phyloP scores from a whole-genome alignment of 441 rosid species.

The Pelargonium citronellum region DNA sequence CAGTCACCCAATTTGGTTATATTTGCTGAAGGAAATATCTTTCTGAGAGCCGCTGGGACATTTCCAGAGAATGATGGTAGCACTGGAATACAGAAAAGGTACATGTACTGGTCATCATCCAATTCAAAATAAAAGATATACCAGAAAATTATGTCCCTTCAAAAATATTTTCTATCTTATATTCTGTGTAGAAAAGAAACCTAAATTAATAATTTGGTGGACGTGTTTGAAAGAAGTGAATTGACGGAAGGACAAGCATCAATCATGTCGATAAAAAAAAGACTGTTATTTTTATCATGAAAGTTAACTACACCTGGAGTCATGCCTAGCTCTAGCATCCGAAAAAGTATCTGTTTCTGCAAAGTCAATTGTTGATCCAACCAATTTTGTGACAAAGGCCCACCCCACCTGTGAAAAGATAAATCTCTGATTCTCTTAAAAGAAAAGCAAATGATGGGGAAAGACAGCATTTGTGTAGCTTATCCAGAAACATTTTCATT shows the following conservation, averaged over 20 bases:
- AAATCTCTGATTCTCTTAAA: constrained; percentile 10
- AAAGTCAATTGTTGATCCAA: constrained; percentile 63
- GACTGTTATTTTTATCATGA: constrained; percentile 9
- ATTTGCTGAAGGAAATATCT: constrained; percentile 69
- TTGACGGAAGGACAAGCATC: constrained; percentile 3
- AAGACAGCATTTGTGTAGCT: background rate
- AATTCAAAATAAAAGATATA: constrained; percentile 3
- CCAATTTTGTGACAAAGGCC: constrained; percentile 85
- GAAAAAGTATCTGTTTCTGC: constrained; percentile 77
- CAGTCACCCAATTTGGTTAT: constrained; percentile 88
- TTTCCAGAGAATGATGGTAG: constrained; percentile 97
- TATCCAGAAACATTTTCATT: background rate
- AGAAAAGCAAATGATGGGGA: constrained; percentile 14
- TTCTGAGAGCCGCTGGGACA: constrained; percentile 84
- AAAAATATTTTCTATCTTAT: background rate
- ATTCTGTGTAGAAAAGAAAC: background rate
- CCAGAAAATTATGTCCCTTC: background rate
- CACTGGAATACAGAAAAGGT: constrained; percentile 43
- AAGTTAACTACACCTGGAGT: constrained; percentile 62
- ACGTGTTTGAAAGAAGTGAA: constrained; percentile 1
- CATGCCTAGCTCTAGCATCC: constrained; percentile 92
- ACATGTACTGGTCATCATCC: constrained; percentile 9
- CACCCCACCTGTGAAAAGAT: constrained; percentile 76
- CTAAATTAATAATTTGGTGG: background rate
- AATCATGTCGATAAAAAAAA: constrained; percentile 4